Base-by-base conservation (phyloP, 1,284 basidiomycete species). In the Ceratorhiza oryzae-sativae region DNA sequence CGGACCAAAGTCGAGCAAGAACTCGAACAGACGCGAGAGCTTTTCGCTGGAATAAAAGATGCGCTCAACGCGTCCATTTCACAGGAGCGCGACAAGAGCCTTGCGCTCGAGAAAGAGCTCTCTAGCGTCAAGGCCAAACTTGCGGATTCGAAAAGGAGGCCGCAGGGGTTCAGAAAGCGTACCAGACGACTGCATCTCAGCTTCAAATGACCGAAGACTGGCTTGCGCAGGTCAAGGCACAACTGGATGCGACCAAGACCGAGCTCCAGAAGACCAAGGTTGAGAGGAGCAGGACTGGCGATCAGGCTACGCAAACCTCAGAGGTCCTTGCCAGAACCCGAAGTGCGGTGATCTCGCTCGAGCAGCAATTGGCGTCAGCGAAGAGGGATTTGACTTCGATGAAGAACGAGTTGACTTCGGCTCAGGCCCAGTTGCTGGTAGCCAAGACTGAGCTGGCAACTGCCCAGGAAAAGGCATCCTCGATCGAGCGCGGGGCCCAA, bases 1-100 rank as follows among this genome's bases (percentile, higher is more conserved):
- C 27, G 36, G 20, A 6, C 45, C 46, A 51, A 49, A 32, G 32
- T 53, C 9, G 62, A 65, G 30, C 39, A 53, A 48, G 46, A 65
- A 20, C 34, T 59, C 9, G 18, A 23, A 5, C 9, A 8, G n/a
- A 39, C 20, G 20, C 20, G 42, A 10, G n/a, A 25, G 36, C 56
- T 13, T 2, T 23, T 48, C 23, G 59, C 42, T 5, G 53, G 18
- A 15, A 2, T 36, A 8, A 15, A 55, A n/a, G 36, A 55, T 3
- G 1, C 2, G 1, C 30, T 34, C 32, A 15, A 34, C 1, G 30
- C 6, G 30, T 2, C 1, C 13, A 15, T 36, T 36, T 13, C 27
- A 36, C 4, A n/a, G 12, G 13, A 4, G 18, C 30, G 6, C 18
- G 9, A 23, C 12, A 30, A 30, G 20, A 6, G 49, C 12, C 10